Evolutionary conservation across 2,329 filamentous ascomycete genomes (phyloP), one percentile per base, ranked within the genome.

Genomic region (Aspergillaceae sp.): DNA sequence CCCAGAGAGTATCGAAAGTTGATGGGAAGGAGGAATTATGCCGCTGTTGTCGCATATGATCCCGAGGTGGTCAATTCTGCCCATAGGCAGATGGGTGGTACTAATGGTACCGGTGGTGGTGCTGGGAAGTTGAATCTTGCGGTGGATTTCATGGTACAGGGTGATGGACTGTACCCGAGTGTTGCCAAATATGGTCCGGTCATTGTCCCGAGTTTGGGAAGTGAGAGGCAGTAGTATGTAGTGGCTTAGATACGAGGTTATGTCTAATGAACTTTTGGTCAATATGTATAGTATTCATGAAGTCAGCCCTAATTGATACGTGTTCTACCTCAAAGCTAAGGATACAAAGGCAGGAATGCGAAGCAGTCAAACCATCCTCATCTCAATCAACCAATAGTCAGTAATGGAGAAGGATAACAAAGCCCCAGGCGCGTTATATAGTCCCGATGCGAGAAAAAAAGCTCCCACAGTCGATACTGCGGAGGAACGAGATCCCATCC

Each of bases 171-270:
- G 1, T 91, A 85, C 66, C 85, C 80, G 35, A 77, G 79, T 53
- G 87, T 92, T 41, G 90, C 92, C 55, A 98, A 98, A 72, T 98
- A 95, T 65, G 92, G 92, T 0, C 92, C 92, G 7, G 92, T 98
- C 10, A 90, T 97, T 68, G 83, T 98, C 56, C 92, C 92, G 35
- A 89, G 84, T 67, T 68, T 91, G 52, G 86, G 90, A 65, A 84
- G 82, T 71, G 86, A 86, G 19, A 72, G 80, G 57, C 86, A 47
- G 53, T 29, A 26, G 33, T 46, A 41, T 36, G 38, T 26, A 32
- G 8, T 32, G 30, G 30, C 8, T 8, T 27, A 19, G 26, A 8
- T 3, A 19, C 19, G 19, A 19, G 11, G 36, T 38, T 7, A 26
- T n/a, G 26, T 9, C 27, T 4, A 28, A 9, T 34, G 8, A 8